Percentiles rank a stretch among this genome's conserved stretches.
These are phyloP conservation scores for Linum usitatissimum DNA, from an alignment of 345 rosid species.

Conservation along the genomic window DNA sequence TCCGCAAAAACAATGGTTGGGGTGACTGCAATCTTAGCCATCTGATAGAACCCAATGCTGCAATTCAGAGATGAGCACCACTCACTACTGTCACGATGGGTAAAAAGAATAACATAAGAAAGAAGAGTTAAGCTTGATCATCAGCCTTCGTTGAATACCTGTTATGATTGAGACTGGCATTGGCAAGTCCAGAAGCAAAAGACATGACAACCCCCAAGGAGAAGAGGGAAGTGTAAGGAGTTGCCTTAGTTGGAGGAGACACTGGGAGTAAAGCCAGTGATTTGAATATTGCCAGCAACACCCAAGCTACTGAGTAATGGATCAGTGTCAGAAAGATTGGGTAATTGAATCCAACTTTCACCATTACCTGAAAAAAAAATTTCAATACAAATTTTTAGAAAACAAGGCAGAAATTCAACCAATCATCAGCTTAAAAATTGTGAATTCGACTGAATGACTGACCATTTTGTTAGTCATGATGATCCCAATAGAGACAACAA, in stretches of 20 bases:
- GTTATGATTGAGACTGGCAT: slow-evolving; percentile 80
- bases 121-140: not conserved
- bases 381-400: not conserved
- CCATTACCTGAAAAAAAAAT: slow-evolving; percentile 56
- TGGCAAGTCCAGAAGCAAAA: slow-evolving; percentile 91
- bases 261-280: slow-evolving; percentile 62
- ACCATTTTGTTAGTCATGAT: slow-evolving; percentile 81
- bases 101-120: too few species aligned
- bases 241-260: slow-evolving; percentile 71
- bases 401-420: not conserved
- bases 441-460: not conserved
- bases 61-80: slow-evolving; percentile 3
- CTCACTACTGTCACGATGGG: not conserved
- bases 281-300: slow-evolving; percentile 69
- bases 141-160: slow-evolving; percentile 28
- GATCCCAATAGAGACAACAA: slow-evolving; percentile 72
- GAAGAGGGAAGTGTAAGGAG: slow-evolving; percentile 76
- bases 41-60: slow-evolving; percentile 95
- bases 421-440: not conserved
- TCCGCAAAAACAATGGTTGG: slow-evolving; percentile 87
- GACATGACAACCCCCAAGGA: slow-evolving; percentile 81
- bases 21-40: slow-evolving; percentile 96
- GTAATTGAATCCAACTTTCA: slow-evolving; percentile 65
- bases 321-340: slow-evolving; percentile 80
- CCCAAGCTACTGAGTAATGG: slow-evolving; percentile 71